Conservation (phyloP, 2,329 filamentous ascomycete species). For the Phaeosphaeria sp. region DNA sequence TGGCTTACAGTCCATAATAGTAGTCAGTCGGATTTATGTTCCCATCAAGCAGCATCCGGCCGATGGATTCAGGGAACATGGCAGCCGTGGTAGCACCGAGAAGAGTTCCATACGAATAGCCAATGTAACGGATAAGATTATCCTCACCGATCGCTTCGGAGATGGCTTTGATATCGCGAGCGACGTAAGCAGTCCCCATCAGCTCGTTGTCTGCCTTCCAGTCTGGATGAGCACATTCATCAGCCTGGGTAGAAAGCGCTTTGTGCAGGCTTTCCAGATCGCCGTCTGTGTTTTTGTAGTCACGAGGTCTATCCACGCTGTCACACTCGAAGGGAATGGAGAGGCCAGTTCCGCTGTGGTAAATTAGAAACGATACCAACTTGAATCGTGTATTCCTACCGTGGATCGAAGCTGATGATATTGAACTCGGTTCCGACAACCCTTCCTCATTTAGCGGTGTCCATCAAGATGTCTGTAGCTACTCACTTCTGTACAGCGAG, state of each 20-base stretch:
- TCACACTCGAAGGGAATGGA: neutral
- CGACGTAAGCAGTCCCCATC: conserved; percentile 54
- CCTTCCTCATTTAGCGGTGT: neutral
- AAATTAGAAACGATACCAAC: neutral
- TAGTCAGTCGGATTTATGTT: conserved; percentile 42
- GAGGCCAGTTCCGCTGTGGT: neutral
- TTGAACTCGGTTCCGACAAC: conserved; percentile 2
- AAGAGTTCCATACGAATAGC: conserved; percentile 51
- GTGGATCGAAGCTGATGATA: conserved; percentile 7
- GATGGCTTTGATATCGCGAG: conserved; percentile 54
- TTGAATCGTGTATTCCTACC: neutral
- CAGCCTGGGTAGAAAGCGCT: neutral
- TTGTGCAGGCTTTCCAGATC: neutral
- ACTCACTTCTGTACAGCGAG: neutral
- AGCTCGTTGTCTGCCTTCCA: neutral
- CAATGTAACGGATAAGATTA: conserved; percentile 51
- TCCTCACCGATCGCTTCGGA: conserved; percentile 54
- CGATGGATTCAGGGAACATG: conserved; percentile 31
- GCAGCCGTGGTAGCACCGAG: conserved; percentile 32
- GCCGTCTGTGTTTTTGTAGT: neutral
- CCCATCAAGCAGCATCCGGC: conserved; percentile 46
- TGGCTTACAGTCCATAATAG: conserved; percentile 6
- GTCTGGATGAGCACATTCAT: neutral
- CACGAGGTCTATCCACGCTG: neutral
- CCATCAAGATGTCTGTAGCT: neutral